Percentiles rank a stretch among this genome's conserved stretches.
Conservation (phyloP, 2,329 filamentous ascomycete species). For the Myriosclerotinia duriaeana region DNA sequence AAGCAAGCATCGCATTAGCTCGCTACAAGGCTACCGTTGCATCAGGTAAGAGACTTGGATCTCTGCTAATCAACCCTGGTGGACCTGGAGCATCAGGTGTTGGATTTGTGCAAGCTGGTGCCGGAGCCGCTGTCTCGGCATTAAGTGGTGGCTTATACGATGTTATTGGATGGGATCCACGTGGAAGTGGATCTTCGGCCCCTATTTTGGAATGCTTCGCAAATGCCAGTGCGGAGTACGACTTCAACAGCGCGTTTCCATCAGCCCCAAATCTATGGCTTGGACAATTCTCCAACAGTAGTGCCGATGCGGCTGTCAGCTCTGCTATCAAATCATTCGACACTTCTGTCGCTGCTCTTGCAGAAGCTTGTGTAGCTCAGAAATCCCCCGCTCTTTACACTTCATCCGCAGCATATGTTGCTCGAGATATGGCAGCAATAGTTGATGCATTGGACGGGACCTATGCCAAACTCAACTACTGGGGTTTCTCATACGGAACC, state of each 20-base stretch:
- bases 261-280: conserved; percentile 28
- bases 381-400: conserved; percentile 28
- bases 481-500: conserved; percentile 52
- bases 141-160: conserved; percentile 29
- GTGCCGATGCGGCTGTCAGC: conserved; percentile 8
- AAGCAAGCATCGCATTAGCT: conserved; percentile 2
- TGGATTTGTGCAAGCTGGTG: conserved; percentile 28
- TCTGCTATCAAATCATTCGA: conserved; percentile 24
- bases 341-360: conserved; percentile 20
- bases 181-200: conserved; percentile 24
- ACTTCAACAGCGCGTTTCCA: conserved; percentile 24
- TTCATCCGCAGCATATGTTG: conserved; percentile 28
- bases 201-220: conserved; percentile 28
- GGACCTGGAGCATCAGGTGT: conserved; percentile 31
- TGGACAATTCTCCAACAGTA: conserved; percentile 25
- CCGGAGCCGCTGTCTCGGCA: conserved; percentile 12
- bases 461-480: conserved; percentile 45
- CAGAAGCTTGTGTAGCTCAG: conserved; percentile 27
- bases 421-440: conserved; percentile 30
- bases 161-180: conserved; percentile 30
- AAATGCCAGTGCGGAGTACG: conserved; percentile 25
- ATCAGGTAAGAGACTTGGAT: background rate
- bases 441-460: conserved; percentile 19
- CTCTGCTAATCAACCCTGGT: conserved; percentile 20
- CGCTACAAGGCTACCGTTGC: conserved; percentile 6